Evolutionary conservation across 2,329 filamentous ascomycete genomes (phyloP).

Genomic region (Alternaria gaisen): DNA sequence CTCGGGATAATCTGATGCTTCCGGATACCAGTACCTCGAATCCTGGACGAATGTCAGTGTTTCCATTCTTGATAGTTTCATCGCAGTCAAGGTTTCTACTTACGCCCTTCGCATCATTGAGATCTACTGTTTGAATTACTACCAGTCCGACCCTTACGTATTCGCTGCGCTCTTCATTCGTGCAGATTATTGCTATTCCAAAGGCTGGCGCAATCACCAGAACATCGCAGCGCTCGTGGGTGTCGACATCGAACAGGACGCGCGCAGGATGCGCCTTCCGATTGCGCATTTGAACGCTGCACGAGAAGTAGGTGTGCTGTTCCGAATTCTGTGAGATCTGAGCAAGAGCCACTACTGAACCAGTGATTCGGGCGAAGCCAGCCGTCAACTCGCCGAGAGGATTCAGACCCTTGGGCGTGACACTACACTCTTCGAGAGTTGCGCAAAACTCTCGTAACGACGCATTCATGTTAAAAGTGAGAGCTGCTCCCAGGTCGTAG

Average conservation of each 20-base stretch:
- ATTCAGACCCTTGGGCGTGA: slow-evolving; percentile 13
- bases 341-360: background rate
- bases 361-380: slow-evolving; percentile 14
- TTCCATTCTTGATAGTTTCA: background rate
- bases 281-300: background rate
- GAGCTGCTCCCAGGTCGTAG: background rate
- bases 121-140: background rate
- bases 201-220: slow-evolving; percentile 12
- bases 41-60: background rate
- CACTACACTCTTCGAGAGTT: slow-evolving; percentile 1
- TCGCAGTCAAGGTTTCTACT: background rate
- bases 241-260: slow-evolving; percentile 13
- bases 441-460: slow-evolving; percentile 2
- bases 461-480: background rate
- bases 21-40: background rate
- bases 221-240: background rate
- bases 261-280: background rate
- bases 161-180: background rate
- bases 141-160: slow-evolving; percentile 25
- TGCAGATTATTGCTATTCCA: slow-evolving; percentile 3
- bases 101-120: background rate
- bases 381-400: slow-evolving; percentile 17
- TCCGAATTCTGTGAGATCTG: background rate
- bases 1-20: background rate
- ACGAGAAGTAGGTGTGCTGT: background rate